Percentiles rank a stretch among this genome's conserved stretches.
phyloP scores from a whole-genome alignment of 2,329 filamentous ascomycete genomes.

The Alternaria atra region DNA sequence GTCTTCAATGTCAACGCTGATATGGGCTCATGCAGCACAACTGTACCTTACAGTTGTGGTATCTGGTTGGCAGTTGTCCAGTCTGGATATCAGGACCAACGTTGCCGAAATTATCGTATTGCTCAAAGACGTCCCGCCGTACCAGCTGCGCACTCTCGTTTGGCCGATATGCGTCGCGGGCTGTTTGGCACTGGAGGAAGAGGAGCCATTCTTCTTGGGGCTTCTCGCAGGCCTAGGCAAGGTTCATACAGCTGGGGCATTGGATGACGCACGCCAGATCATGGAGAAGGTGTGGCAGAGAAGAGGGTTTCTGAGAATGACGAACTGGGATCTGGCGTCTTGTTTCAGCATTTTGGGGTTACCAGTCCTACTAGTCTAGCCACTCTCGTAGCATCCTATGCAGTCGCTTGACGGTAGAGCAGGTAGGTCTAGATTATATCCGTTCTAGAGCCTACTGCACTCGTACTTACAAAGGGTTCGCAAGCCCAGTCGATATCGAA shows the following conservation, averaged over 20 bases:
- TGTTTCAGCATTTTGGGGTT: neutral
- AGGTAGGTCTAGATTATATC: too few relatives aligned
- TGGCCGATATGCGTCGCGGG: neutral
- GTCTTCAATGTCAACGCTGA: too few relatives aligned
- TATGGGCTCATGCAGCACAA: too few relatives aligned
- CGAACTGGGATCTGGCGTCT: neutral
- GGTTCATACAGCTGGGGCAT: too few relatives aligned
- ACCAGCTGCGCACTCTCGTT: neutral
- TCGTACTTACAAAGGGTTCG: too few relatives aligned
- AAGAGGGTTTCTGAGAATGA: neutral
- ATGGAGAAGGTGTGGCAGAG: neutral
- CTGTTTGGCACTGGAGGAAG: neutral
- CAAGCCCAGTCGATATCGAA: too few relatives aligned
- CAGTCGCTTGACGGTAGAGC: too few relatives aligned
- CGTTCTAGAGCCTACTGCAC: too few relatives aligned
- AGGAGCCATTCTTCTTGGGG: neutral
- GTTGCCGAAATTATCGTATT: neutral
- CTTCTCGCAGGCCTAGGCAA: too few relatives aligned
- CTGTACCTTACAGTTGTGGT: too few relatives aligned
- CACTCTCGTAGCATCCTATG: neutral
- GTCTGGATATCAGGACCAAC: neutral
- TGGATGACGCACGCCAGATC: too few relatives aligned
- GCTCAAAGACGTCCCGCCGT: neutral
- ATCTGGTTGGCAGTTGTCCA: too few relatives aligned
- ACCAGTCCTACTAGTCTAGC: neutral